Base-by-base conservation (phyloP, 2,329 filamentous ascomycete species). In the Phialophora verrucosa region DNA sequence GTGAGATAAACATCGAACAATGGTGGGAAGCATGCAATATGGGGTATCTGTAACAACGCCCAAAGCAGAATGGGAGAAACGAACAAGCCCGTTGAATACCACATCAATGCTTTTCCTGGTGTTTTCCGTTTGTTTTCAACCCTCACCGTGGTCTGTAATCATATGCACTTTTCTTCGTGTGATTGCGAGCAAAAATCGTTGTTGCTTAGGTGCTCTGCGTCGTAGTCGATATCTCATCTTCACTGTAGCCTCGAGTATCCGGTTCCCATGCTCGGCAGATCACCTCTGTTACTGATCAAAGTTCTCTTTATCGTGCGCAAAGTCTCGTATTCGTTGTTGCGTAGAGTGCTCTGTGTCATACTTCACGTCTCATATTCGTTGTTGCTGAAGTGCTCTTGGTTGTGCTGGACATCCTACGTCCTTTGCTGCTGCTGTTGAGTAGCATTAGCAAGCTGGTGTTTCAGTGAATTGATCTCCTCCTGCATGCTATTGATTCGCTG, bases 391-490 rank as follows among this genome's bases (percentile, higher is more conserved):
- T 27, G 11, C 20, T 27, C 49, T 27, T 31, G 3, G 47, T 50
- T 14, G 6, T 32, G 27, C 23, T 20, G 31, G 42, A 50, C 20
- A 47, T 50, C 47, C 47, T 54, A 65, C 20, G 60, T 51, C 63
- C 62, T 54, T 68, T 59, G 67, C 56, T 62, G 67, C 31, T 63
- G 69, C 51, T 27, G 68, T 59, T 64, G 59, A 10, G 59, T 61
- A n/a, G 69, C 70, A 29, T 69, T 69, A 14, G 77, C 76, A 60
- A 81, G 65, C 63, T 81, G 80, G 25, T 77, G 75, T 62, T 77
- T 76, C 25, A 82, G 70, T 6, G 75, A 69, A 31, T 75, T 76
- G 29, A 82, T 78, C 67, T 82, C 80, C 10, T 77, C 75, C 62
- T 78, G 79, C 57, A 82, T 71, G 7, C 73, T 73, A 44, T 75